Conservation (phyloP, 2,329 filamentous ascomycete species). For the Fusarium succisae region DNA sequence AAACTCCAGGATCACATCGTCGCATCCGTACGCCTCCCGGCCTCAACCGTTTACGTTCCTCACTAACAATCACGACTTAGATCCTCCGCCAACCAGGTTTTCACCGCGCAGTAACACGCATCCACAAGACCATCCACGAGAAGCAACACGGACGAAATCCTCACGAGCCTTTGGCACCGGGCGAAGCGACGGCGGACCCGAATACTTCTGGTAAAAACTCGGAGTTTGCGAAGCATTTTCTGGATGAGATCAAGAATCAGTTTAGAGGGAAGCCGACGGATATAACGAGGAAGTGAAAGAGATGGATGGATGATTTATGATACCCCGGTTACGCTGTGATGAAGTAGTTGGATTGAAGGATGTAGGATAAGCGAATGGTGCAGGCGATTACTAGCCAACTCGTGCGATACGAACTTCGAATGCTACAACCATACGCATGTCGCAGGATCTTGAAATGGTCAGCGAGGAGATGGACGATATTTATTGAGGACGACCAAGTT, state of each 20-base stretch:
- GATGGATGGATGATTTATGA: not conserved
- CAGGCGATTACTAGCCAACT: not conserved
- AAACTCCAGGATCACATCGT: conserved; percentile 46
- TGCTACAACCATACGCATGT: not conserved
- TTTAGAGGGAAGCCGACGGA: conserved; percentile 56
- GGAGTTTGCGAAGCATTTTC: conserved; percentile 58
- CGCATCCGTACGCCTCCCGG: conserved; percentile 40
- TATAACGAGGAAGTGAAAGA: conserved; percentile 41
- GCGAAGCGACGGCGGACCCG: conserved; percentile 60
- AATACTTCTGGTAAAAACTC: conserved; percentile 34
- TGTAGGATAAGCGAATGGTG: not conserved
- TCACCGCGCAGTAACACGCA: conserved; percentile 61
- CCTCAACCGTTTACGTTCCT: not conserved
- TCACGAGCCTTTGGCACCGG: conserved; percentile 59
- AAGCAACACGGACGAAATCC: conserved; percentile 59
- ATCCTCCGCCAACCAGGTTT: conserved; percentile 62
- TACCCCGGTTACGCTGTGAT: not conserved
- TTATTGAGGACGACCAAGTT: not conserved
- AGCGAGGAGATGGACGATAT: not conserved
- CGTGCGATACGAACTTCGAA: not conserved
- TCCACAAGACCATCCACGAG: conserved; percentile 62
- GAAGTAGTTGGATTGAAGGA: not conserved
- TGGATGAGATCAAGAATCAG: conserved; percentile 63
- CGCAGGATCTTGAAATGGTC: too few relatives aligned
- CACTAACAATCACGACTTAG: conserved; percentile 42